phyloP scores from a whole-genome alignment of 441 rosid species.

The Croton laevigatus region DNA sequence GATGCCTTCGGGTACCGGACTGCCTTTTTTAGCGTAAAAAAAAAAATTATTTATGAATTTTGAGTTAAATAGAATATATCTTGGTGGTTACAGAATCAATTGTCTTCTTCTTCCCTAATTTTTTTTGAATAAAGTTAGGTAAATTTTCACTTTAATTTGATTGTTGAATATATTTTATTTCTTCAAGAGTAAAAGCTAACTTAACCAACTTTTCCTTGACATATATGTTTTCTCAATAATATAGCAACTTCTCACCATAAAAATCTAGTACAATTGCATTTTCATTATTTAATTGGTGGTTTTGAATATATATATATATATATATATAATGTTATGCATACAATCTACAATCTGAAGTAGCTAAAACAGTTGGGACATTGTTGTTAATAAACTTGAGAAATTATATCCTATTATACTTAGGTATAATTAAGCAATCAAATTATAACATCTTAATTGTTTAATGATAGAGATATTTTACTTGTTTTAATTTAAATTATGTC shows the following conservation, averaged over 20 bases:
- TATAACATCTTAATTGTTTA: too few relatives aligned
- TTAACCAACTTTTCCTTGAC: conserved; percentile 14
- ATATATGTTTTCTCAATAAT: neutral
- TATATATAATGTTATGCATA: too few relatives aligned
- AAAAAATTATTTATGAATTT: too few relatives aligned
- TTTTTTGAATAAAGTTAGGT: neutral
- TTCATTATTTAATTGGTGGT: neutral
- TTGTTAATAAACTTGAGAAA: too few relatives aligned
- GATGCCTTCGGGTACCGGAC: too few relatives aligned
- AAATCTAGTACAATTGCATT: neutral
- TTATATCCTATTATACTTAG: too few relatives aligned
- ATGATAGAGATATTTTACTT: too few relatives aligned
- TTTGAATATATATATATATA: too few relatives aligned
- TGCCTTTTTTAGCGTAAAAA: too few relatives aligned
- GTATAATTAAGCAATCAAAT: too few relatives aligned
- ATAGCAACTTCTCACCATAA: conserved; percentile 20
- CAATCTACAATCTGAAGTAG: too few relatives aligned
- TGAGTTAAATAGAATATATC: neutral
- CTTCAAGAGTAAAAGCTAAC: conserved; percentile 9
- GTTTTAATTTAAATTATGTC: neutral
- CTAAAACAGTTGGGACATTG: too few relatives aligned
- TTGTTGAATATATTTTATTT: neutral
- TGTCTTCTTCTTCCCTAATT: neutral
- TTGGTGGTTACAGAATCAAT: neutral
- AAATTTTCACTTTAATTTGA: neutral